A percentile compares a stretch with the other conserved stretches of the same genome.
These are phyloP conservation scores for Blastocystis sp. DNA, from an alignment of 352 stramenopile genomes.

Conservation along the genomic window DNA sequence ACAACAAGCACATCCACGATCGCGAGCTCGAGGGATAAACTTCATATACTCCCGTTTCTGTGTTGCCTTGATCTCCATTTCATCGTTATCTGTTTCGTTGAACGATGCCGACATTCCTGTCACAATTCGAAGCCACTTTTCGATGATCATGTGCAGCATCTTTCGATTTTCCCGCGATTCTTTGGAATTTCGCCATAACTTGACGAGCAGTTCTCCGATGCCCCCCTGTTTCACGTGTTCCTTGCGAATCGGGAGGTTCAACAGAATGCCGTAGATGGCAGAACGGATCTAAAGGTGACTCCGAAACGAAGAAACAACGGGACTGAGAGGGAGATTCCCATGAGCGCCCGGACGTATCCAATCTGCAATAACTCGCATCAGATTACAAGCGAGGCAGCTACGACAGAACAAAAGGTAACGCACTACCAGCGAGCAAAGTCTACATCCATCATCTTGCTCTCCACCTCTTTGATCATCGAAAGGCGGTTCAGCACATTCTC, in stretches of 20 bases:
- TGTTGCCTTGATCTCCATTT: not conserved
- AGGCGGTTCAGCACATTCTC: slow-evolving; percentile 6
- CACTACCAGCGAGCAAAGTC: slow-evolving; percentile 44
- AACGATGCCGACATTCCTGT: not conserved
- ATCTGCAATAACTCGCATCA: slow-evolving; percentile 13
- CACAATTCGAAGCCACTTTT: slow-evolving; percentile 56
- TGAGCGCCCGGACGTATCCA: slow-evolving; percentile 12
- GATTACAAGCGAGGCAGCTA: slow-evolving; percentile 23
- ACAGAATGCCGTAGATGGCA: slow-evolving; percentile 3
- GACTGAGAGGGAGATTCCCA: slow-evolving; percentile 23
- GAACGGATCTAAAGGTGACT: not conserved
- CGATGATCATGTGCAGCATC: slow-evolving; percentile 41
- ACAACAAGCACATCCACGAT: not conserved
- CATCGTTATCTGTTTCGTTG: slow-evolving; percentile 27
- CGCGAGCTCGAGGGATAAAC: not conserved
- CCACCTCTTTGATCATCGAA: slow-evolving; percentile 40
- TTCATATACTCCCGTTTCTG: slow-evolving; percentile 1
- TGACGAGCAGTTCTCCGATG: slow-evolving; percentile 45
- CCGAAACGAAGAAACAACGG: not conserved
- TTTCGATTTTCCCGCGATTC: slow-evolving; percentile 21
- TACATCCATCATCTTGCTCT: not conserved
- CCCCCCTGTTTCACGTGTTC: slow-evolving; percentile 20
- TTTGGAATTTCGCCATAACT: slow-evolving; percentile 32
- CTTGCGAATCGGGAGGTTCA: slow-evolving; percentile 2
- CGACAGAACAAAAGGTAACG: not conserved